A percentile compares a stretch with the other conserved stretches of the same genome.
phyloP scores from a whole-genome alignment of 805 yeast species.

The Candida quercuum region DNA sequence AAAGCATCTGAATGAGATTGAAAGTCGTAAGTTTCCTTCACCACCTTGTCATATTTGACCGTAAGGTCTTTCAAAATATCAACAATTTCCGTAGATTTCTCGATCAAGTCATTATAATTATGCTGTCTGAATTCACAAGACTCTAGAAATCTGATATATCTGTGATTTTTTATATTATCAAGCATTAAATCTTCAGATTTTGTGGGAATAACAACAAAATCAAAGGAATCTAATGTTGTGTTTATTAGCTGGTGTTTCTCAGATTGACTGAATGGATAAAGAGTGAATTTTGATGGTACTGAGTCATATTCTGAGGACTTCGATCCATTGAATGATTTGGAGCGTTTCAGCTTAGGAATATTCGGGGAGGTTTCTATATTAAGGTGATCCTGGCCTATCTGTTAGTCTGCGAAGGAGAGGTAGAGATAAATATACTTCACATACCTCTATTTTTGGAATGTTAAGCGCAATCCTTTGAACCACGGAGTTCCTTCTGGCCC shows the following conservation, averaged over 20 bases:
- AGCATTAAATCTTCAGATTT: slow-evolving; percentile 37
- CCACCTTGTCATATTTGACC: slow-evolving; percentile 50
- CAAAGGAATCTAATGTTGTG: slow-evolving; percentile 32
- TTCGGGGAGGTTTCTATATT: slow-evolving; percentile 1
- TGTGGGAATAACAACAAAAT: slow-evolving; percentile 36
- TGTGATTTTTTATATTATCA: slow-evolving; percentile 31
- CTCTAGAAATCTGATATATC: slow-evolving; percentile 26
- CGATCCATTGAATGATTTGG: slow-evolving; percentile 8
- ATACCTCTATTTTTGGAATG: slow-evolving; percentile 35
- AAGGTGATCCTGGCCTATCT: slow-evolving; percentile 2
- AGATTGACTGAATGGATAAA: slow-evolving; percentile 24
- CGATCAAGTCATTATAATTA: slow-evolving; percentile 32
- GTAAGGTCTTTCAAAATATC: slow-evolving; percentile 42
- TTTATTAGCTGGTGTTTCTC: slow-evolving; percentile 33
- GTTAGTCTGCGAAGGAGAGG: neutral
- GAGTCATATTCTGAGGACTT: neutral
- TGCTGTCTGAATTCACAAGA: slow-evolving; percentile 26
- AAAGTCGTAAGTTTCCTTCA: slow-evolving; percentile 58
- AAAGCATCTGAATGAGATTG: slow-evolving; percentile 50
- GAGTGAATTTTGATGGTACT: neutral
- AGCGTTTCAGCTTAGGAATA: slow-evolving; percentile 10
- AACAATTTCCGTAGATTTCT: slow-evolving; percentile 41
- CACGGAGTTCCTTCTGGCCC: slow-evolving; percentile 55
- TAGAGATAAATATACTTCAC: slow-evolving; percentile 8
- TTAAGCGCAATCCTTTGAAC: slow-evolving; percentile 57